Base-by-base conservation (phyloP, 352 stramenopile genomes). In the Blastocystis sp. region DNA sequence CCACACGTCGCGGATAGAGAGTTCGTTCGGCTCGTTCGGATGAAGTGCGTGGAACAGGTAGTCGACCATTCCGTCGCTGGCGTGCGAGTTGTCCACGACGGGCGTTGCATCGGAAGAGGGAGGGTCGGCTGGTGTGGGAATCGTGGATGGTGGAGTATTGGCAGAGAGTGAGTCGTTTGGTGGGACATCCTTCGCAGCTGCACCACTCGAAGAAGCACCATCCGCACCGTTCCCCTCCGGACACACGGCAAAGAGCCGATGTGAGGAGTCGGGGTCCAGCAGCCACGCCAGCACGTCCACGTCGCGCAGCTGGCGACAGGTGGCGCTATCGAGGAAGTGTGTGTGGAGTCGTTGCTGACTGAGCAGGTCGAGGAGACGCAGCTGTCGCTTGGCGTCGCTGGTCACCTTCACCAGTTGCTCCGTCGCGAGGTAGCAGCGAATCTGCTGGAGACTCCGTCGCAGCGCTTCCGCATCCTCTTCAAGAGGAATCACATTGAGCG, bases 361-460 rank as follows among this genome's bases (percentile, higher is more conserved):
- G 38, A 57, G 57, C 16, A 78, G n/a, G 38, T 78, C 67, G 1
- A 78, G 42, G 11, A 78, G 44, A 57, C 67, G 67, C 7, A 78
- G 42, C 8, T 40, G 44, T 18, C 67, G 67, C 38, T 78, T 9
- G 21, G 49, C 16, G 38, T 51, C 32, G 57, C 38, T 56, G 2
- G 67, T 78, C 3, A 78, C 44, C 51, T 61, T 57, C 42, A 78
- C 4, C 38, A 78, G 42, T 44, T 16, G 1, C 38, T 48, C 34
- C 4, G 27, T 11, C 21, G 40, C 11, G 16, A 78, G 36, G 32
- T 56, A 78, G 4, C 6, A 16, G 56, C 38, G 38, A 46, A 78
- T 56, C 7, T 57, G 36, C 4, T 57, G 6, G 8, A 78, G 14
- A 0, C 16, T n/a, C 4, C 1, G 42, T 29, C 24, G 18, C 16